Base-by-base conservation (phyloP, 257 asterid genomes). In the Solanum sparsipilum region DNA sequence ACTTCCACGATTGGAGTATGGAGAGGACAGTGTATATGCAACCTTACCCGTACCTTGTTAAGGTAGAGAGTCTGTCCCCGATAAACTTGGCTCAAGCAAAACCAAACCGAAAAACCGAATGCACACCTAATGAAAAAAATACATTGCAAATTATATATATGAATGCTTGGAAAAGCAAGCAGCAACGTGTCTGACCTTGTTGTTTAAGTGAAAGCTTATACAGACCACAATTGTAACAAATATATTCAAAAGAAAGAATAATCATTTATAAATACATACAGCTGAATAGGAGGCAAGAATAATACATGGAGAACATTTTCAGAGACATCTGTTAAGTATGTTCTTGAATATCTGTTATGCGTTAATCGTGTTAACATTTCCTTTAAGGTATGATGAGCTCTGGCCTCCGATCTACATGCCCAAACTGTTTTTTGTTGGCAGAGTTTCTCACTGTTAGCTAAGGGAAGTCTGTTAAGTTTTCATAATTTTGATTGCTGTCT, bases 401-500 rank as follows among this genome's bases (percentile, higher is more conserved):
- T 27, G 85, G 85, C 67, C 39, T 9, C 68, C 25, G 85, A 82
- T 81, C 18, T 29, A 46, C 41, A 46, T 82, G 70, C 27, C 70
- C 70, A 2, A 31, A 48, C 85, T 82, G 44, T 29, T 29, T 39
- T 82, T 48, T 48, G 70, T 18, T 79, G 29, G 27, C 70, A 29
- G 68, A 81, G 44, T 46, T 29, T 48, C 41, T 46, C 67, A 81
- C 44, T 48, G 85, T 82, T 82, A 82, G 70, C 85, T 16, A 48
- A 46, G 39, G 46, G 46, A 75, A 46, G 85, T 79, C 67, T 76
- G 27, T 35, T 18, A 83, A 13, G 75, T 84, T 3, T 38, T 97
- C 97, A 97, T 89, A 97, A 89, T 90, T 94, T 97, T 0, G 99
- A 94, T 76, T 89, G 94, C 56, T 89, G 89, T 92, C 93, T 93